Percentiles rank a stretch among this genome's conserved stretches.
Conservation (phyloP, 495 filamentous ascomycete species). For the Trichoderma virens region DNA sequence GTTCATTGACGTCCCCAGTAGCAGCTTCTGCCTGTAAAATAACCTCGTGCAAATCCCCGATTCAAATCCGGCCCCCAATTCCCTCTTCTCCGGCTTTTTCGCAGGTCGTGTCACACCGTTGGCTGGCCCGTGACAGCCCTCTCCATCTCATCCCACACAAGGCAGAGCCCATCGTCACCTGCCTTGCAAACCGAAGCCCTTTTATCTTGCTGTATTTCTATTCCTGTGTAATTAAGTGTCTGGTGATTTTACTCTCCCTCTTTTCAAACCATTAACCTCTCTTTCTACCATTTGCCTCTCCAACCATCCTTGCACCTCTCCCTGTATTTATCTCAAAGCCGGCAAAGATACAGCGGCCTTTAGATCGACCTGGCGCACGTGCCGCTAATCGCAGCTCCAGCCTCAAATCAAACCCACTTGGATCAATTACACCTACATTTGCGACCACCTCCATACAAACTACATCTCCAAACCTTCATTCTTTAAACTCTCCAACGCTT, state of each 20-base stretch:
- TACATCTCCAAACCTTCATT: neutral
- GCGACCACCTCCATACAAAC: neutral
- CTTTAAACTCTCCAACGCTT: neutral
- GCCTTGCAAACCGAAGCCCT: neutral
- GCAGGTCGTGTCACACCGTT: neutral
- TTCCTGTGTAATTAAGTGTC: neutral
- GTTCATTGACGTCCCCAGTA: no score
- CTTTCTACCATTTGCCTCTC: neutral
- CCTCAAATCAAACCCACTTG: constrained; percentile 2
- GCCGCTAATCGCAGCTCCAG: neutral
- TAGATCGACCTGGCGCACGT: neutral
- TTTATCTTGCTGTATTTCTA: neutral
- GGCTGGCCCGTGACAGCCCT: constrained; percentile 1
- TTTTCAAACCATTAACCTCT: neutral
- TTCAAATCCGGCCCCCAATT: neutral
- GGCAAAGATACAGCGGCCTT: neutral
- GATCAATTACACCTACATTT: neutral
- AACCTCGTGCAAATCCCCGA: no score
- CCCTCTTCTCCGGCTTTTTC: neutral
- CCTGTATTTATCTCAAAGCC: neutral
- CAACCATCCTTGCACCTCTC: neutral
- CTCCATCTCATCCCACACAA: neutral
- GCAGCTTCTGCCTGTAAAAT: no score
- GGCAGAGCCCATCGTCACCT: constrained; percentile 4
- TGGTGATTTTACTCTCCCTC: neutral